A percentile compares a stretch with the other conserved stretches of the same genome.
phyloP scores from a whole-genome alignment of 192 early-diverging fungal species.

The Spinellus fusiger region DNA sequence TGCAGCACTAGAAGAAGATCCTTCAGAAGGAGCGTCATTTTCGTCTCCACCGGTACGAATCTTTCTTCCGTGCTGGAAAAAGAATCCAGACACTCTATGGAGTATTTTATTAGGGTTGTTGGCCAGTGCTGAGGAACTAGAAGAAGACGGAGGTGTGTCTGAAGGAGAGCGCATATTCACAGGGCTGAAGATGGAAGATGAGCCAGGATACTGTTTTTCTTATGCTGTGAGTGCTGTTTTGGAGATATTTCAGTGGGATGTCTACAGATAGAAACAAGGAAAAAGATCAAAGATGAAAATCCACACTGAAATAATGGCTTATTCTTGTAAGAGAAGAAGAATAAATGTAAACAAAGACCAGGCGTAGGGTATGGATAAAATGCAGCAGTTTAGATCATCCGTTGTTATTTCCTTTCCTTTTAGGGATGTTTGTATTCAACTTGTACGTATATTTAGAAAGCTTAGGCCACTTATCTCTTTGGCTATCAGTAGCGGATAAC shows the following conservation, averaged over 20 bases:
- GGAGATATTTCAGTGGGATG: background rate
- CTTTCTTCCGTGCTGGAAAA: conserved; percentile 1
- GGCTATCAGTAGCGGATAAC: too few relatives aligned
- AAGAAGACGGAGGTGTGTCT: conserved; percentile 3
- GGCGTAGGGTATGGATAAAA: too few relatives aligned
- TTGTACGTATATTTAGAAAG: too few relatives aligned
- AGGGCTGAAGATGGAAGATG: background rate
- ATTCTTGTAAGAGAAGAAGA: background rate
- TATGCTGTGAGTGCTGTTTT: background rate
- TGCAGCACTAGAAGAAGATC: background rate
- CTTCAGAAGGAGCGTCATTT: background rate
- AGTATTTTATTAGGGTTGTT: background rate
- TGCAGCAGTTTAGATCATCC: too few relatives aligned
- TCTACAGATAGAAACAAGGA: too few relatives aligned
- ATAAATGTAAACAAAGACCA: too few relatives aligned
- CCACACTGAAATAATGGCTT: too few relatives aligned
- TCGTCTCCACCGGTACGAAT: background rate
- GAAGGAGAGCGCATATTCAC: background rate
- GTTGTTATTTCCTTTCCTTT: too few relatives aligned
- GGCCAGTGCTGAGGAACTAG: background rate
- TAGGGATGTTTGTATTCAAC: too few relatives aligned
- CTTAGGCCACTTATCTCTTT: too few relatives aligned
- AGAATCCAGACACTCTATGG: conserved; percentile 15
- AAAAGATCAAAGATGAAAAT: too few relatives aligned
- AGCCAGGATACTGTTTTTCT: background rate